phyloP scores from a whole-genome alignment of 1,284 basidiomycete species.

The Tylopilus orsonianus region DNA sequence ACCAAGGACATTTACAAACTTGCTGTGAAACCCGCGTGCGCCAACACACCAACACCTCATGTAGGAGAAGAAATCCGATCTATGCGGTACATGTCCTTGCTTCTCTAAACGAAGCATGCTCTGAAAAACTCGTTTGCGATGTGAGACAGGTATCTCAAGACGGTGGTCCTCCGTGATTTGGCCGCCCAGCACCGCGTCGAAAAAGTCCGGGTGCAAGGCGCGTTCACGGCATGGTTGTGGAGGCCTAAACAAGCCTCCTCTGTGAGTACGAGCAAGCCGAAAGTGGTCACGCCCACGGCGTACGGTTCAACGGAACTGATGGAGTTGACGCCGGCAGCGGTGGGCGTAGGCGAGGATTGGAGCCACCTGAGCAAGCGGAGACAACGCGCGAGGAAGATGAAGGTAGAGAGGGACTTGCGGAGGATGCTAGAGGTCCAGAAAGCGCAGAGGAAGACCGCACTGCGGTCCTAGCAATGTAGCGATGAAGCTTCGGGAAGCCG shows the following conservation, averaged over 20 bases:
- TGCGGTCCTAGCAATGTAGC: not conserved
- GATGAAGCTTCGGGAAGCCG: not conserved
- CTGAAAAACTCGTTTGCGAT: not conserved
- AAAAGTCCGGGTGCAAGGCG: constrained; percentile 40
- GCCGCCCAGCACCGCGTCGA: constrained; percentile 42
- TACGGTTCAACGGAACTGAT: constrained; percentile 18
- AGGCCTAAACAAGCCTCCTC: constrained; percentile 20
- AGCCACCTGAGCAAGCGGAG: constrained; percentile 57
- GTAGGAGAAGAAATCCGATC: constrained; percentile 52
- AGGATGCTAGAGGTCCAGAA: constrained; percentile 33
- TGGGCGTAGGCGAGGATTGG: constrained; percentile 54
- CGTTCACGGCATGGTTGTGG: constrained; percentile 43
- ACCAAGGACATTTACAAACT: constrained; percentile 33
- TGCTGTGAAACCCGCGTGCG: constrained; percentile 12
- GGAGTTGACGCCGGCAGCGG: constrained; percentile 34
- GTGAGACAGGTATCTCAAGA: constrained; percentile 56
- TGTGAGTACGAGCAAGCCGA: constrained; percentile 1
- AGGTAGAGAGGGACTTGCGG: constrained; percentile 36
- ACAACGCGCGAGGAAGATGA: constrained; percentile 40
- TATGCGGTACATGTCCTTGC: constrained; percentile 41
- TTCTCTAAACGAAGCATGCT: too few relatives aligned
- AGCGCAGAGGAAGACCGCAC: constrained; percentile 7
- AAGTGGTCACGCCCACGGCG: not conserved
- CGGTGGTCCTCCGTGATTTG: constrained; percentile 48
- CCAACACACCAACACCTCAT: constrained; percentile 33